These are phyloP conservation scores for Claviceps maximensis DNA, from an alignment of 2,329 filamentous ascomycete species.

Conservation along the genomic window DNA sequence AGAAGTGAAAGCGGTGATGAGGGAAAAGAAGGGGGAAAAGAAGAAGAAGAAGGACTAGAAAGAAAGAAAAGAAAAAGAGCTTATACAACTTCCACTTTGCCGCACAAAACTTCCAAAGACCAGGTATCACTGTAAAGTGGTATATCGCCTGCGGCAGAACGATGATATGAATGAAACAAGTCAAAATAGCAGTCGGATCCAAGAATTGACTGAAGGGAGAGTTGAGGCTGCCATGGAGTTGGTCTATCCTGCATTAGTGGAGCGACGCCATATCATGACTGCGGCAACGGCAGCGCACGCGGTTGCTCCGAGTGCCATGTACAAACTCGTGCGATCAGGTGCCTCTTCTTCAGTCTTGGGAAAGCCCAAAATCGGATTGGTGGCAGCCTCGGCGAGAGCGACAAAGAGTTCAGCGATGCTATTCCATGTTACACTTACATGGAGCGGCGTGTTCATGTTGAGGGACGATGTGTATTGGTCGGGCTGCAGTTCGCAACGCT, in stretches of 20 bases:
- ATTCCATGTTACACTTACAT: constrained; percentile 89
- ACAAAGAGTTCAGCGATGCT: constrained; percentile 93
- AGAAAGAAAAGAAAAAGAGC: background rate
- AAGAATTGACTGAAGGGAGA: background rate
- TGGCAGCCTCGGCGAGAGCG: constrained; percentile 77
- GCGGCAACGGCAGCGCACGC: constrained; percentile 50
- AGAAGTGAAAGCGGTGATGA: background rate
- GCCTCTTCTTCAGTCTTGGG: constrained; percentile 81
- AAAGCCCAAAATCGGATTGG: constrained; percentile 76
- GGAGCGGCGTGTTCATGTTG: constrained; percentile 81
- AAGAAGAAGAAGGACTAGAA: background rate
- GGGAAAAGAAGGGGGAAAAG: background rate
- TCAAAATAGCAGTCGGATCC: background rate
- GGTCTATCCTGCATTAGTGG: constrained; percentile 31
- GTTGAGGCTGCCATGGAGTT: background rate
- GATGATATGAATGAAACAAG: background rate
- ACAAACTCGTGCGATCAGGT: constrained; percentile 71
- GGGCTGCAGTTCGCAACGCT: constrained; percentile 78
- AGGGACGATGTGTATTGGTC: constrained; percentile 78
- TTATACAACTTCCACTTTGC: background rate
- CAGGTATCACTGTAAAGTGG: constrained; percentile 2
- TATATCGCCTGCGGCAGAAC: background rate
- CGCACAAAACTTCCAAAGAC: background rate
- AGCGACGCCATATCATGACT: constrained; percentile 51
- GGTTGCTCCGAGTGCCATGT: constrained; percentile 68